phyloP scores from a whole-genome alignment of 2,329 filamentous ascomycete genomes.

The Pseudocercospora vitis region DNA sequence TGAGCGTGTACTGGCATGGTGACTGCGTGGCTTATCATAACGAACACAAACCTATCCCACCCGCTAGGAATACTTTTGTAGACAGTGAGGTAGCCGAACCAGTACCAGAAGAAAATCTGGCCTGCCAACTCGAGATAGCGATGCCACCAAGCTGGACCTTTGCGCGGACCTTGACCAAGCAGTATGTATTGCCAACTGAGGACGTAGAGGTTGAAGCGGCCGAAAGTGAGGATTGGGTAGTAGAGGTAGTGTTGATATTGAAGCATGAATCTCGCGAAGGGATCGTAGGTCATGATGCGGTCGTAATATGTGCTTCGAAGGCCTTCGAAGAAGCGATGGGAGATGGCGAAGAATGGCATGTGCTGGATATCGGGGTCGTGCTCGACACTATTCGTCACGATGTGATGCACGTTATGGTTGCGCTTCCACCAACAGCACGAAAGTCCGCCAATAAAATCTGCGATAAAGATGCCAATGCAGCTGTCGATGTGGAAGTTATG shows the following conservation, averaged over 20 bases:
- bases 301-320: slow-evolving; percentile 67
- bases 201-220: slow-evolving; percentile 71
- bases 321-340: slow-evolving; percentile 63
- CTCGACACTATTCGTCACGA: slow-evolving; percentile 91
- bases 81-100: slow-evolving; percentile 66
- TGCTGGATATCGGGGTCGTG: slow-evolving; percentile 92
- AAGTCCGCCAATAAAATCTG: slow-evolving; percentile 83
- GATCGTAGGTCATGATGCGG: slow-evolving; percentile 63
- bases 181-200: slow-evolving; percentile 67
- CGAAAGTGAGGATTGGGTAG: slow-evolving; percentile 64
- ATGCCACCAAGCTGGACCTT: slow-evolving; percentile 66
- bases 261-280: slow-evolving; percentile 59
- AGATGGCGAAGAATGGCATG: slow-evolving; percentile 67
- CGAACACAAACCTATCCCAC: slow-evolving; percentile 59
- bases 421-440: slow-evolving; percentile 97
- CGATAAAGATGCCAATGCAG: slow-evolving; percentile 83
- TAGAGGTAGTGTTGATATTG: slow-evolving; percentile 66
- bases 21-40: slow-evolving; percentile 64
- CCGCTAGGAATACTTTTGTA: slow-evolving; percentile 61
- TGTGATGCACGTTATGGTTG: slow-evolving; percentile 94
- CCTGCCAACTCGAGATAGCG: slow-evolving; percentile 65
- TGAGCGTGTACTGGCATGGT: slow-evolving; percentile 70
- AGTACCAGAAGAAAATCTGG: slow-evolving; percentile 65
- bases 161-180: slow-evolving; percentile 54
- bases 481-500: slow-evolving; percentile 83